phyloP scores from a whole-genome alignment of 768 basidiomycete genomes.

The Tricholoma saponaceum region DNA sequence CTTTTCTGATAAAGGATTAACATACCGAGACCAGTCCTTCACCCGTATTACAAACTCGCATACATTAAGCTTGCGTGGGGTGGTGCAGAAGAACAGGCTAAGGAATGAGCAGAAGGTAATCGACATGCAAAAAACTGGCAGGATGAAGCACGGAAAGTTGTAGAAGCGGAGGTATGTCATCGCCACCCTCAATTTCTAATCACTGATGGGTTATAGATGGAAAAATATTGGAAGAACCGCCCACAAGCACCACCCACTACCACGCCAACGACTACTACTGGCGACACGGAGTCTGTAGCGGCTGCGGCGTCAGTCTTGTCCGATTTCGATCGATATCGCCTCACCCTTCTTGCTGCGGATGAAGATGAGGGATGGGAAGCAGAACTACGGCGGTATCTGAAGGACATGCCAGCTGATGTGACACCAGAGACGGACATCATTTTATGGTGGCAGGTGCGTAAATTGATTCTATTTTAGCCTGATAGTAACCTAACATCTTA shows the following conservation, averaged over 20 bases:
- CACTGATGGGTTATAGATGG: background rate
- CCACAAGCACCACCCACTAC: background rate
- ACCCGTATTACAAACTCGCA: too few species aligned
- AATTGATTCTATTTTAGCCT: background rate
- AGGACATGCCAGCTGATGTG: constrained; percentile 12
- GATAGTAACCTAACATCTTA: background rate
- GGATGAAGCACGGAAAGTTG: constrained; percentile 14
- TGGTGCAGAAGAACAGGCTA: constrained; percentile 20
- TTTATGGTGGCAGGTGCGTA: constrained; percentile 15
- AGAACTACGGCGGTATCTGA: constrained; percentile 11
- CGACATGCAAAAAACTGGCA: too few species aligned
- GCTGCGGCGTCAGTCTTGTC: background rate
- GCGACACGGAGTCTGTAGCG: background rate
- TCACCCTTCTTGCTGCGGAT: background rate
- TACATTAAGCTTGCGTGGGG: too few species aligned
- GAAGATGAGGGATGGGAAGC: constrained; percentile 6
- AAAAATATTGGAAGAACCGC: constrained; percentile 3
- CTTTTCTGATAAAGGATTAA: background rate
- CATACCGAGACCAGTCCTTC: constrained; percentile 26
- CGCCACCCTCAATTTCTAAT: background rate
- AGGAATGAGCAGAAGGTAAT: constrained; percentile 11
- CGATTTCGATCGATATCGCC: constrained; percentile 6
- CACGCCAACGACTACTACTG: background rate
- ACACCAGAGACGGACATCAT: constrained; percentile 12
- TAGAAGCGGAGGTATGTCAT: constrained; percentile 2